These are phyloP conservation scores for Elsinoe perseae DNA, from an alignment of 2,329 filamentous ascomycete genomes.

Conservation along the genomic window DNA sequence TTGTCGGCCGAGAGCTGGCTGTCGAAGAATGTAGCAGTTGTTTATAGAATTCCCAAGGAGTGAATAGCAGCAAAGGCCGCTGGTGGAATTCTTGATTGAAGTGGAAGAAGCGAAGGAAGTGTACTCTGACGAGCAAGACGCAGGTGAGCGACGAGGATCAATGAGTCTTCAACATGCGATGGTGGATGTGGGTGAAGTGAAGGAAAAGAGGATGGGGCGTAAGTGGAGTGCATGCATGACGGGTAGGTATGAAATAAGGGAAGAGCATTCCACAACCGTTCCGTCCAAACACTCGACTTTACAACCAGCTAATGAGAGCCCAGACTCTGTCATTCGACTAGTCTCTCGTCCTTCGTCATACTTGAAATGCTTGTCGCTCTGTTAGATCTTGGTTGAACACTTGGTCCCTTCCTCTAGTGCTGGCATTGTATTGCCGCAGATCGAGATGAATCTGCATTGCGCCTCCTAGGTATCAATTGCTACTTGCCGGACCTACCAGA, in stretches of 20 bases:
- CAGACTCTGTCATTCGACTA: conserved; percentile 7
- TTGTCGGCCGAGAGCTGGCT: background rate
- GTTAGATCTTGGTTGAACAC: background rate
- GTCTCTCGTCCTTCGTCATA: conserved; percentile 1
- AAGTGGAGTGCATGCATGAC: conserved; percentile 11
- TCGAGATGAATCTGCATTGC: background rate
- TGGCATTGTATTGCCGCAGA: background rate
- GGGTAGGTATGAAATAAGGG: conserved; percentile 10
- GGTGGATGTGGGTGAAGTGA: conserved; percentile 3
- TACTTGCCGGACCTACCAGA: too few relatives aligned
- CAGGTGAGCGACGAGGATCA: conserved; percentile 14
- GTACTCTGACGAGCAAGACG: conserved; percentile 10
- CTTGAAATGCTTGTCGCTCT: background rate
- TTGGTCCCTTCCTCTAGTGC: background rate
- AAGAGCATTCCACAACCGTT: conserved; percentile 14
- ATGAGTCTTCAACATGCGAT: conserved; percentile 7
- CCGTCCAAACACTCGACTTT: conserved; percentile 7
- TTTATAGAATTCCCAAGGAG: conserved; percentile 13
- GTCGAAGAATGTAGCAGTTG: conserved; percentile 11
- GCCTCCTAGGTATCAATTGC: background rate
- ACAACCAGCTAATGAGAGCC: background rate
- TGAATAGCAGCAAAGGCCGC: conserved; percentile 16
- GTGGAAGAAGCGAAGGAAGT: background rate
- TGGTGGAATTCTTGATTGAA: conserved; percentile 13
- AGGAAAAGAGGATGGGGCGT: conserved; percentile 8